Conservation (phyloP, 306 rosid species). For the Castanea sativa region DNA sequence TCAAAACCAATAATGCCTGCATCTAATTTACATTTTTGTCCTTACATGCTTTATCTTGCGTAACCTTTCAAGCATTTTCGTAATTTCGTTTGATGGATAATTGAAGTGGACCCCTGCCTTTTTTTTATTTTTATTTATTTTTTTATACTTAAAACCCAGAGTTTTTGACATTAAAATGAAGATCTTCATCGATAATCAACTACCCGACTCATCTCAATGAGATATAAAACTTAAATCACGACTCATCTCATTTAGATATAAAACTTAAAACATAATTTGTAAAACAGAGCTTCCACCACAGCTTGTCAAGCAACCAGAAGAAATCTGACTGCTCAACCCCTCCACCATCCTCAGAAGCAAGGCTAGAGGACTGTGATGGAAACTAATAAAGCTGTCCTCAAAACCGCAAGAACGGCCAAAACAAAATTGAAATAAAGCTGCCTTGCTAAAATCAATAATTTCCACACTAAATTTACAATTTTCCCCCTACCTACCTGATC, state of each 20-base stretch:
- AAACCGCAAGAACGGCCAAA: neutral
- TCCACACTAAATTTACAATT: too few species aligned
- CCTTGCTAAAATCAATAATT: too few species aligned
- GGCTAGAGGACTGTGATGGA: slow-evolving; percentile 8
- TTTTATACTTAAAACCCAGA: too few species aligned
- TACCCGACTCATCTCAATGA: slow-evolving; percentile 19
- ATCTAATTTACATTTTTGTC: too few species aligned
- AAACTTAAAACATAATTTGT: neutral
- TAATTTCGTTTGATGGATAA: too few species aligned
- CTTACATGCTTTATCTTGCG: too few species aligned
- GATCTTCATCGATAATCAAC: slow-evolving; percentile 4
- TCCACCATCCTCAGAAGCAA: slow-evolving; percentile 17
- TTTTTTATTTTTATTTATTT: too few species aligned
- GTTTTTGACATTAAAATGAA: neutral
- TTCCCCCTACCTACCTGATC: too few species aligned
- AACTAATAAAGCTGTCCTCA: slow-evolving; percentile 12
- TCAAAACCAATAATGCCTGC: too few species aligned
- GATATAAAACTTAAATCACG: neutral
- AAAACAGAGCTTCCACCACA: neutral
- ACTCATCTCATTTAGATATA: slow-evolving; percentile 21
- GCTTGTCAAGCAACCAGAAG: neutral
- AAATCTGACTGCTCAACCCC: neutral
- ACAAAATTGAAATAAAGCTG: neutral
- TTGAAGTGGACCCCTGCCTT: too few species aligned
- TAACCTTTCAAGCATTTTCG: too few species aligned